Conservation (phyloP, 1,284 basidiomycete genomes). For the Apiotrichum gamsii region DNA sequence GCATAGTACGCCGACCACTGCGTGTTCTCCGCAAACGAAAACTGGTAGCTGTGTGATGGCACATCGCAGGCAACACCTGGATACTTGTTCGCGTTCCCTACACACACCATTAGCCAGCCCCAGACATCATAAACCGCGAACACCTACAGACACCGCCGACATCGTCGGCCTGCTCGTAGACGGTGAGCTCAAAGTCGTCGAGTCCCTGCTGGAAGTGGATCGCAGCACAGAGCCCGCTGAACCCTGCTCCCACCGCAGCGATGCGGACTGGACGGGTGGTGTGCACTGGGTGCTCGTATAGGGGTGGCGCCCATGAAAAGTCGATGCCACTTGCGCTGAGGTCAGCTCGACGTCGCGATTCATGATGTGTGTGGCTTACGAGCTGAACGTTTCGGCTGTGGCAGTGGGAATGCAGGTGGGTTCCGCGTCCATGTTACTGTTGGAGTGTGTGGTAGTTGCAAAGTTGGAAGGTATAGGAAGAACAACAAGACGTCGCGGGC, state of each 20-base stretch:
- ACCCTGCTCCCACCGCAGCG: slow-evolving; percentile 9
- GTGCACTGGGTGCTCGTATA: slow-evolving; percentile 7
- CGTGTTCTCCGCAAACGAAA: slow-evolving; percentile 19
- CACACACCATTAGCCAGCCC: not conserved
- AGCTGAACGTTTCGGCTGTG: no score
- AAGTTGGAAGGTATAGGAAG: no score
- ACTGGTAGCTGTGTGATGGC: slow-evolving; percentile 31
- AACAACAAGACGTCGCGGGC: no score
- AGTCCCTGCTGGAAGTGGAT: slow-evolving; percentile 10
- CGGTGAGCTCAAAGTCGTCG: slow-evolving; percentile 3
- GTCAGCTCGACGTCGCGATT: no score
- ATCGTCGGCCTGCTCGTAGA: slow-evolving; percentile 12
- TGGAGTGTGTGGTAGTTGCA: no score
- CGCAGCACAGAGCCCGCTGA: slow-evolving; percentile 10
- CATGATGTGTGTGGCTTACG: no score
- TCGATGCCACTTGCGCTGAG: no score
- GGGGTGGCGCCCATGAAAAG: slow-evolving; percentile 6
- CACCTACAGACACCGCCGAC: slow-evolving; percentile 16
- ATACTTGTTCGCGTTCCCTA: slow-evolving; percentile 29
- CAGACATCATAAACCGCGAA: not conserved
- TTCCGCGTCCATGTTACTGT: no score
- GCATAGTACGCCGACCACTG: slow-evolving; percentile 28
- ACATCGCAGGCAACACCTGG: slow-evolving; percentile 29
- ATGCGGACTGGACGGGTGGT: slow-evolving; percentile 3
- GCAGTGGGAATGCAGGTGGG: no score